phyloP scores from a whole-genome alignment of 805 yeast species.

The Diddensiella transvaalensis region DNA sequence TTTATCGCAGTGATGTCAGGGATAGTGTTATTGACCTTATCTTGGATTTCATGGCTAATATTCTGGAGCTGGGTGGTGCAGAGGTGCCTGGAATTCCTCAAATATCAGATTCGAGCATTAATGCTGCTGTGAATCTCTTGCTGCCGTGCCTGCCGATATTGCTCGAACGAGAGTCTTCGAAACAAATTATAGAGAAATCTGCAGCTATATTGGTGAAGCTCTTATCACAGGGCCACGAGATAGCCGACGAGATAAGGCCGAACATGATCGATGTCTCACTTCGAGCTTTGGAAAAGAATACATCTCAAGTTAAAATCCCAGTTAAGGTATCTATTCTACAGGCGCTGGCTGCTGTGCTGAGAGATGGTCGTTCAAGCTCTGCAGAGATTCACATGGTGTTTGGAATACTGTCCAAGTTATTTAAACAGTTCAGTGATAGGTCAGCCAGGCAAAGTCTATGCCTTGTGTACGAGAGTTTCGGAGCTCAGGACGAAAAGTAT shows the following conservation, averaged over 20 bases:
- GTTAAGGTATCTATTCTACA: constrained; percentile 57
- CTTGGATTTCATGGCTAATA: constrained; percentile 41
- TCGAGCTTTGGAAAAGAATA: constrained; percentile 56
- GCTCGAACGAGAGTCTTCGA: constrained; percentile 15
- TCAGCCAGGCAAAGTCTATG: constrained; percentile 61
- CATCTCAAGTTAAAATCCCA: constrained; percentile 45
- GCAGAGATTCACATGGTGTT: constrained; percentile 35
- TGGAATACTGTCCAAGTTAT: constrained; percentile 51
- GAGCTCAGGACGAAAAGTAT: constrained; percentile 45
- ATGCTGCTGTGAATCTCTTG: constrained; percentile 32
- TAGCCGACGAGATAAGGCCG: constrained; percentile 50
- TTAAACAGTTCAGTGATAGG: constrained; percentile 55
- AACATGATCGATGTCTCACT: constrained; percentile 56
- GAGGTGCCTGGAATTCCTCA: not conserved
- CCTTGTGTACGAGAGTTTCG: constrained; percentile 57
- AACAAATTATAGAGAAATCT: constrained; percentile 20
- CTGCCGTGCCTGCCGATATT: constrained; percentile 22
- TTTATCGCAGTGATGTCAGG: constrained; percentile 57
- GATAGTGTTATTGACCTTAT: constrained; percentile 61
- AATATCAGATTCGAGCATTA: not conserved
- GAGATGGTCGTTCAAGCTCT: constrained; percentile 29
- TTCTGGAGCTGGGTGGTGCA: constrained; percentile 12
- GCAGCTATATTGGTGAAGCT: constrained; percentile 24
- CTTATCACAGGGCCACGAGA: constrained; percentile 53
- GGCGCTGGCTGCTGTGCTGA: constrained; percentile 54